Evolutionary conservation across 139 green algal species (phyloP).

Genomic region (Trebouxia sp.): DNA sequence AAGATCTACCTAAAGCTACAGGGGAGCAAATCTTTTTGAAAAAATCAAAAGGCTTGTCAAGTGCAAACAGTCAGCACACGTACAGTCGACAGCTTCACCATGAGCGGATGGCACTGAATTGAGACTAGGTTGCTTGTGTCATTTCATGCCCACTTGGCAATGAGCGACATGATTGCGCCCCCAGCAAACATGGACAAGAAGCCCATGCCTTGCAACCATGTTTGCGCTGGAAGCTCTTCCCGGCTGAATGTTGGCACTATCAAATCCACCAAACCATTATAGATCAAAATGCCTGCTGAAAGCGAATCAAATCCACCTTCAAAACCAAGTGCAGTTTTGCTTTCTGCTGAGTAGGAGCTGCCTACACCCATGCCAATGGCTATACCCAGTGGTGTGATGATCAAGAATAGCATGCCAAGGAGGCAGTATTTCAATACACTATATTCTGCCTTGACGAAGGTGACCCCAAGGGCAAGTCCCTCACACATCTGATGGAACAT

Average conservation of each 20-base stretch:
- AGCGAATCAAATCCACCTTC: conserved; percentile 65
- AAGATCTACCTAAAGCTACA: too few species aligned
- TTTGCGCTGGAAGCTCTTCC: neutral
- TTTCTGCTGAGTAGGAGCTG: conserved; percentile 45
- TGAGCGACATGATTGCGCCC: conserved; percentile 5
- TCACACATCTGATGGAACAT: conserved; percentile 68
- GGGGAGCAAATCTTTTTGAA: too few species aligned
- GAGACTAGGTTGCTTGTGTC: too few species aligned
- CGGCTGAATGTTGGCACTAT: conserved; percentile 44
- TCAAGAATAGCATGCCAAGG: conserved; percentile 50
- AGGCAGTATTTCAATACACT: conserved; percentile 38
- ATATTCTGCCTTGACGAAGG: conserved; percentile 32
- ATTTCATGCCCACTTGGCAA: conserved; percentile 22
- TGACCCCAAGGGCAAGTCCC: conserved; percentile 41
- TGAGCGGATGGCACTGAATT: too few species aligned
- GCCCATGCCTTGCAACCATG: conserved; percentile 16
- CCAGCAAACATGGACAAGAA: conserved; percentile 22
- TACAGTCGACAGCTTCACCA: too few species aligned
- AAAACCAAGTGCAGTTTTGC: conserved; percentile 33
- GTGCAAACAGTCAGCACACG: too few species aligned
- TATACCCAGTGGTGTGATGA: conserved; percentile 66
- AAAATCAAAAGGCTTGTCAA: too few species aligned
- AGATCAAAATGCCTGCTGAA: conserved; percentile 64
- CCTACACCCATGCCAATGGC: conserved; percentile 59
- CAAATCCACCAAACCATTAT: conserved; percentile 66